A percentile compares a stretch with the other conserved stretches of the same genome.
These are phyloP conservation scores for Sclerotinia trifoliorum DNA, from an alignment of 2,329 filamentous ascomycete genomes.

Conservation along the genomic window DNA sequence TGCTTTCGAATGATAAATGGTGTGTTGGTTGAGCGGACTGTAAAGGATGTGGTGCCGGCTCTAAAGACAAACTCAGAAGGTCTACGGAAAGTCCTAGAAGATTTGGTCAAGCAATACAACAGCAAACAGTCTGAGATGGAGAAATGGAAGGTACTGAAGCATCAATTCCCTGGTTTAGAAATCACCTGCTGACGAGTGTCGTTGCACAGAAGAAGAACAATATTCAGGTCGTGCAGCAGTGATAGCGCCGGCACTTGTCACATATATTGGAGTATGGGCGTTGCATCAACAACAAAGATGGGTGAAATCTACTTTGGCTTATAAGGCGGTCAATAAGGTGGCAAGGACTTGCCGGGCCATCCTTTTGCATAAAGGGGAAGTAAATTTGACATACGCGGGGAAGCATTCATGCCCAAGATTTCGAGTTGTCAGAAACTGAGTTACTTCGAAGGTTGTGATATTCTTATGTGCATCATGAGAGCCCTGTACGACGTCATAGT, in stretches of 20 bases:
- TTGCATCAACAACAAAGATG: slow-evolving; percentile 33
- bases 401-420: slow-evolving; percentile 32
- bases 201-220: slow-evolving; percentile 78
- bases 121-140: slow-evolving; percentile 91
- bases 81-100: slow-evolving; percentile 88
- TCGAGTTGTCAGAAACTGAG: slow-evolving; percentile 21
- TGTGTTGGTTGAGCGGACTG: slow-evolving; percentile 88
- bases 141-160: slow-evolving; percentile 85
- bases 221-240: slow-evolving; percentile 80
- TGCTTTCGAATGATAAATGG: slow-evolving; percentile 99
- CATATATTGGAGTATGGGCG: slow-evolving; percentile 26
- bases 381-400: slow-evolving; percentile 30
- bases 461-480: slow-evolving; percentile 29
- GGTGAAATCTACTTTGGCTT: slow-evolving; percentile 27
- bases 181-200: slow-evolving; percentile 27
- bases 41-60: slow-evolving; percentile 87
- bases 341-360: slow-evolving; percentile 7
- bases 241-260: slow-evolving; percentile 35
- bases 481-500: slow-evolving; percentile 33
- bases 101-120: slow-evolving; percentile 96
- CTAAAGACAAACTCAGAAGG: slow-evolving; percentile 93
- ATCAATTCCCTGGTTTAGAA: slow-evolving; percentile 1
- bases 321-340: slow-evolving; percentile 33
- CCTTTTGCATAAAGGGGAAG: slow-evolving; percentile 26
- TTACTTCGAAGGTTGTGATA: slow-evolving; percentile 22